Base-by-base conservation (phyloP, 768 basidiomycete species). In the Leccinum longicurvipes region DNA sequence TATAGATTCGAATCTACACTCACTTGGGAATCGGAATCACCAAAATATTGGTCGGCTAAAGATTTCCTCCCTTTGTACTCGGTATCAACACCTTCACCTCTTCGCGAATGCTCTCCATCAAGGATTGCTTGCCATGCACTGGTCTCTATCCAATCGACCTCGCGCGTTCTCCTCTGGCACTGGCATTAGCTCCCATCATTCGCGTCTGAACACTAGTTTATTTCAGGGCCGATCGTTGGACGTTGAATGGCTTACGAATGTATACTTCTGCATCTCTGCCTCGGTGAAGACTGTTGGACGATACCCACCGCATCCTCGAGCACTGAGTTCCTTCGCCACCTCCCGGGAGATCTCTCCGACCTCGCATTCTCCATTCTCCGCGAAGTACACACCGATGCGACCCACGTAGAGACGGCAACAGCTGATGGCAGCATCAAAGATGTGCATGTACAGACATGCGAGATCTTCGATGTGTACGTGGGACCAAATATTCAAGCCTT, bases 401-500 rank as follows among this genome's bases (percentile, higher is more conserved):
- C 59, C 58, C 42, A 52, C 46, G 17, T 62, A 64, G 46, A 67
- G 54, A 36, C 53, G 56, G 44, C 42, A 50, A 49, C 32, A 51
- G 1, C 69, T 61, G 19, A 60, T 51, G 2, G 64, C 63, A 1
- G 73, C 68, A 51, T 81, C 74, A 53, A 78, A 79, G 1, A 83
- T 60, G 0, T 68, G 55, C 55, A 74, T 66, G 60, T 78, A 85
- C 14, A 85, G 69, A 34, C 34, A 76, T 63, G 6, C 72, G 69
- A 48, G 70, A 32, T 86, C 83, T 44, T 78, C 69, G 50, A 85
- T 76, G 55, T 84, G 76, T 19, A 86, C 79, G 57, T 82, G 83
- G 0, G 79, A 77, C 85, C 84, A 88, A 6, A 82, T 44, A 51
- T 86, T 84, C 62, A 75, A 70, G 1, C 87, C 86, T 41, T 75